These are phyloP conservation scores for Penicillium janthinellum DNA, from an alignment of 2,329 filamentous ascomycete species.

Conservation along the genomic window DNA sequence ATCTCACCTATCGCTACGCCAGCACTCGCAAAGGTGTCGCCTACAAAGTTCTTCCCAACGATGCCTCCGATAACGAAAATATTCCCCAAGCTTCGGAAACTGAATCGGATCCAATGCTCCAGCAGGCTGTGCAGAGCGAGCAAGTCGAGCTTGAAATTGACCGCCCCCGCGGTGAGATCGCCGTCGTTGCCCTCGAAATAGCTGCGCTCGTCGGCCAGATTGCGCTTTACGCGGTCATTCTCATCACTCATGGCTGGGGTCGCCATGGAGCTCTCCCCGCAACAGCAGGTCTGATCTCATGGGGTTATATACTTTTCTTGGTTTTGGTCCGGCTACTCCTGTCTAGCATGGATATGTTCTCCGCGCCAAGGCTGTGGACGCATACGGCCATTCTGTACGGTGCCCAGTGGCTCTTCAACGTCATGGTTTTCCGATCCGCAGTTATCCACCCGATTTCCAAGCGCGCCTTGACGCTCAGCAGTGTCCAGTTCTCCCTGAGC, in stretches of 20 bases:
- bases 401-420: conserved; percentile 74
- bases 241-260: conserved; percentile 63
- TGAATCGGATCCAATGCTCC: conserved; percentile 59
- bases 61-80: conserved; percentile 42
- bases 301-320: conserved; percentile 78
- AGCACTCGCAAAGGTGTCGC: conserved; percentile 56
- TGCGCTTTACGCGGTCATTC: conserved; percentile 65
- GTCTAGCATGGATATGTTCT: conserved; percentile 60
- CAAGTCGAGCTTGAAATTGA: conserved; percentile 64
- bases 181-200: conserved; percentile 73
- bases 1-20: conserved; percentile 58
- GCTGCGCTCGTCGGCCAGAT: conserved; percentile 72
- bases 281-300: conserved; percentile 69
- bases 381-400: conserved; percentile 86
- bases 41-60: conserved; percentile 55
- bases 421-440: conserved; percentile 80
- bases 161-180: conserved; percentile 71
- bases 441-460: conserved; percentile 73
- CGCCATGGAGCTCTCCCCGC: conserved; percentile 61
- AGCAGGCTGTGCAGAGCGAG: conserved; percentile 53
- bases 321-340: conserved; percentile 70
- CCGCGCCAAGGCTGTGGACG: conserved; percentile 82
- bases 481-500: conserved; percentile 73
- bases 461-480: conserved; percentile 64
- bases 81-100: conserved; percentile 61